Conservation (phyloP, 1,284 basidiomycete species). For the Ganoderma boninense region DNA sequence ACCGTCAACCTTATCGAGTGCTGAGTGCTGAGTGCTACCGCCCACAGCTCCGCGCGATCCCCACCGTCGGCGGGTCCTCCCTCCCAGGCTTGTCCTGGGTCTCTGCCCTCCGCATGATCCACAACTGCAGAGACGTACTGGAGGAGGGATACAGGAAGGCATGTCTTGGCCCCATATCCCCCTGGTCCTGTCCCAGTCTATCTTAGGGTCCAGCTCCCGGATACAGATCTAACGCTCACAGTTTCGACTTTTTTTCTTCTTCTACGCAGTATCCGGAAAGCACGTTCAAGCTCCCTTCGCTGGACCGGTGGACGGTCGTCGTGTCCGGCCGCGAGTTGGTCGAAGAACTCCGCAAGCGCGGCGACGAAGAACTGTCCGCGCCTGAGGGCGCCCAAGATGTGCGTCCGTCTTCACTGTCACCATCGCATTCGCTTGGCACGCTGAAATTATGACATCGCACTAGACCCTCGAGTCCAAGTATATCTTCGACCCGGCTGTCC, state of each 20-base stretch:
- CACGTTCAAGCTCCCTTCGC: slow-evolving; percentile 44
- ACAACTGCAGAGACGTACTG: neutral
- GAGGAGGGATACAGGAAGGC: neutral
- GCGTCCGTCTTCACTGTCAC: neutral
- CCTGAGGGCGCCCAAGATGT: neutral
- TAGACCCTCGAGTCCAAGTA: slow-evolving; percentile 26
- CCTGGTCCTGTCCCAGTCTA: too few species aligned
- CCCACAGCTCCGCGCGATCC: neutral
- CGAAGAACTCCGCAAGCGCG: neutral
- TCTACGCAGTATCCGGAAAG: slow-evolving; percentile 41
- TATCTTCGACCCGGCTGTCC: slow-evolving; percentile 32
- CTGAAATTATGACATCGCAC: neutral
- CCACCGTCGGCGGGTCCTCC: neutral
- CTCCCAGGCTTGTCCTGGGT: neutral
- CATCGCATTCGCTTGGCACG: neutral
- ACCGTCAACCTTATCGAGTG: too few species aligned
- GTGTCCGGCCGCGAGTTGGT: slow-evolving; percentile 25
- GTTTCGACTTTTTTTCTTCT: too few species aligned
- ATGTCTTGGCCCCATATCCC: neutral
- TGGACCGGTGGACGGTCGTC: slow-evolving; percentile 41
- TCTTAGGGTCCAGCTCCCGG: too few species aligned
- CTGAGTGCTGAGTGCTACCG: neutral
- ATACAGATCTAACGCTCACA: too few species aligned
- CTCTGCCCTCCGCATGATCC: neutral
- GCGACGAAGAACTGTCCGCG: neutral